Percentiles rank a stretch among this genome's conserved stretches.
phyloP scores from a whole-genome alignment of 371 early-diverging fungal species.

The Mucor plumbeus region DNA sequence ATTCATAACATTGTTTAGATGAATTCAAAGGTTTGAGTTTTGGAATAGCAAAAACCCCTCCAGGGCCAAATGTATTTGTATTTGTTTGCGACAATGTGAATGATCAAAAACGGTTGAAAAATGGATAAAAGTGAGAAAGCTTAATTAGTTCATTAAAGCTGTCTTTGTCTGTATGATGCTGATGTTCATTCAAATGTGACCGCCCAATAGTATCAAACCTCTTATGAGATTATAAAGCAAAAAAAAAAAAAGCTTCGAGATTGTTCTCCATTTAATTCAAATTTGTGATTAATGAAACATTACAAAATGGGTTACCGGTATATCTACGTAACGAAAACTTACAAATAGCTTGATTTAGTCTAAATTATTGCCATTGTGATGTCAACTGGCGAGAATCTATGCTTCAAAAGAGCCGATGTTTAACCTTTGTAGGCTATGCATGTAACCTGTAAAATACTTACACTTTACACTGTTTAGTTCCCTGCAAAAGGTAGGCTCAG shows the following conservation, averaged over 20 bases:
- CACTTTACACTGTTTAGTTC: too few species aligned
- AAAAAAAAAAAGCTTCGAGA: constrained; percentile 3
- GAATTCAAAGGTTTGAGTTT: constrained; percentile 33
- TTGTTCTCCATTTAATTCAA: neutral
- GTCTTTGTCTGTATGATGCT: neutral
- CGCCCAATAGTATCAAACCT: neutral
- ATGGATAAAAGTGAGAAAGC: neutral
- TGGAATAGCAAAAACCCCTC: constrained; percentile 51
- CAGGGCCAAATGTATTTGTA: constrained; percentile 42
- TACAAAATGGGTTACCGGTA: too few species aligned
- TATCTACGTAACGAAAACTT: too few species aligned
- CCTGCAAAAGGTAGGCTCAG: too few species aligned
- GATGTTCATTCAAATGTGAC: neutral
- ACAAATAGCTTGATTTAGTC: too few species aligned
- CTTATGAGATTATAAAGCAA: constrained; percentile 3
- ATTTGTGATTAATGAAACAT: too few species aligned
- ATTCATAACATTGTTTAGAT: constrained; percentile 45
- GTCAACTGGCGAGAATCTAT: too few species aligned
- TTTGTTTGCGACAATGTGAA: constrained; percentile 23
- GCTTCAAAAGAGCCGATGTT: too few species aligned
- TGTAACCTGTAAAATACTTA: too few species aligned
- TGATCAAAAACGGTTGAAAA: neutral
- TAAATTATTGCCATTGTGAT: too few species aligned
- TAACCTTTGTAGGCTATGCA: too few species aligned
- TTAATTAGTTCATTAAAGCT: neutral